Conservation (phyloP, 176 grass and related monocot species). For the Juncus effusus region DNA sequence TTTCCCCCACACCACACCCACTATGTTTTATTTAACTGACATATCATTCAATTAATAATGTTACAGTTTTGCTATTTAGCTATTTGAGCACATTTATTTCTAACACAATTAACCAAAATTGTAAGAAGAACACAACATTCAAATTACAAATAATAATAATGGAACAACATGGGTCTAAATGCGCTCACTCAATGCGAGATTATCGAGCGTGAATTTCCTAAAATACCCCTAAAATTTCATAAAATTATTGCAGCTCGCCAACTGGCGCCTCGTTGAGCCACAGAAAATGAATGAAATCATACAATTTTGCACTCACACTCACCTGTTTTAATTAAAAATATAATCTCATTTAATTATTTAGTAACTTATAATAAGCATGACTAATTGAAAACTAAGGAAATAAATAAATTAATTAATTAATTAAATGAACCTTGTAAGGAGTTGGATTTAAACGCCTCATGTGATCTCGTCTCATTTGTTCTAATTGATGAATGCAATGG, state of each 20-base stretch:
- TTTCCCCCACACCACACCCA: no score
- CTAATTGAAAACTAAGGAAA: background rate
- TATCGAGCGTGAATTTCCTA: conserved; percentile 35
- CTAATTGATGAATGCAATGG: conserved; percentile 86
- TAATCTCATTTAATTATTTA: background rate
- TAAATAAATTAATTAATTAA: background rate
- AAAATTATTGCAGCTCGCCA: conserved; percentile 62
- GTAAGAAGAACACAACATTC: no score
- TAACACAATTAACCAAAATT: no score
- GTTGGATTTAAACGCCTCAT: conserved; percentile 91
- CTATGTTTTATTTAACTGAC: no score
- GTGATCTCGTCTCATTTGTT: conserved; percentile 78
- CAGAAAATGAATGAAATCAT: conserved; percentile 85
- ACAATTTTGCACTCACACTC: conserved; percentile 75
- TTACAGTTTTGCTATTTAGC: no score
- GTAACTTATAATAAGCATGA: background rate
- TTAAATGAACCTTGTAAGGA: conserved; percentile 74
- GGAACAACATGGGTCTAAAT: background rate
- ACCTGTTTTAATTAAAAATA: conserved; percentile 43
- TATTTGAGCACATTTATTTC: no score
- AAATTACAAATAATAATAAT: no score
- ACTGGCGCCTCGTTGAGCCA: conserved; percentile 90
- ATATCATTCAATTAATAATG: no score
- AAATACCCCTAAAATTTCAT: conserved; percentile 26
- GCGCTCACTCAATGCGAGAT: conserved; percentile 19